Conservation (phyloP, 1,284 basidiomycete species). For the Austroboletus olivaceoglutinosus region DNA sequence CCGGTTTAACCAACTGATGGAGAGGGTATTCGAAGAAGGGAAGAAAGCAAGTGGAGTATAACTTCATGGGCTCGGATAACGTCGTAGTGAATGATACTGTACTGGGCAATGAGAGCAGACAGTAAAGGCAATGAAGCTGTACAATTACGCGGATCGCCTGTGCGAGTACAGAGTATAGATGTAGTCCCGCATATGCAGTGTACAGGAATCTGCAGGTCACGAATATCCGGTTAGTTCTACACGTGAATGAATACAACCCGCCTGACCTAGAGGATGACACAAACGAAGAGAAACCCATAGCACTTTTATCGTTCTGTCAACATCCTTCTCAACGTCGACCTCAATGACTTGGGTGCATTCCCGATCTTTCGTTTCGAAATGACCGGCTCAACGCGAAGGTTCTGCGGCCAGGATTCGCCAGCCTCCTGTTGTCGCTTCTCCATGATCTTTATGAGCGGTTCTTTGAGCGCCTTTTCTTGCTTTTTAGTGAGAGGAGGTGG, state of each 20-base stretch:
- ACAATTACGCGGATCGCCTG: not conserved
- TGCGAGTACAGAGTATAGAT: not conserved
- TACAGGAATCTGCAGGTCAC: slow-evolving; percentile 1
- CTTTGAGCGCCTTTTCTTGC: slow-evolving; percentile 32
- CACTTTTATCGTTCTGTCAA: slow-evolving; percentile 37
- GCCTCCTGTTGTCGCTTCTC: slow-evolving; percentile 38
- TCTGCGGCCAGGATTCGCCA: slow-evolving; percentile 40
- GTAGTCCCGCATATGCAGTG: not conserved
- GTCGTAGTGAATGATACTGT: not conserved
- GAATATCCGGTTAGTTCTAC: slow-evolving; percentile 2
- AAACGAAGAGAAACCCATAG: not conserved
- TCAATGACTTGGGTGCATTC: slow-evolving; percentile 35
- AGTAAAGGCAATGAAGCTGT: not conserved
- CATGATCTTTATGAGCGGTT: slow-evolving; percentile 41
- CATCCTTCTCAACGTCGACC: slow-evolving; percentile 37
- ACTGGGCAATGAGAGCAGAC: not conserved
- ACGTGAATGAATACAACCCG: not conserved
- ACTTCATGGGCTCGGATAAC: not conserved
- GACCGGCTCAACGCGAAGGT: slow-evolving; percentile 46
- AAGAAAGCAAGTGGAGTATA: slow-evolving; percentile 13
- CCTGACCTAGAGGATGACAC: slow-evolving; percentile 5
- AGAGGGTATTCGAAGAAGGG: slow-evolving; percentile 57
- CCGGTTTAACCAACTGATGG: slow-evolving; percentile 58
- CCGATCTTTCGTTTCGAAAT: slow-evolving; percentile 38
- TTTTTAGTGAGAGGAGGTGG: slow-evolving; percentile 31